Evolutionary conservation across 352 stramenopile genomes (phyloP).

Genomic region (Phytophthora sansomeana): DNA sequence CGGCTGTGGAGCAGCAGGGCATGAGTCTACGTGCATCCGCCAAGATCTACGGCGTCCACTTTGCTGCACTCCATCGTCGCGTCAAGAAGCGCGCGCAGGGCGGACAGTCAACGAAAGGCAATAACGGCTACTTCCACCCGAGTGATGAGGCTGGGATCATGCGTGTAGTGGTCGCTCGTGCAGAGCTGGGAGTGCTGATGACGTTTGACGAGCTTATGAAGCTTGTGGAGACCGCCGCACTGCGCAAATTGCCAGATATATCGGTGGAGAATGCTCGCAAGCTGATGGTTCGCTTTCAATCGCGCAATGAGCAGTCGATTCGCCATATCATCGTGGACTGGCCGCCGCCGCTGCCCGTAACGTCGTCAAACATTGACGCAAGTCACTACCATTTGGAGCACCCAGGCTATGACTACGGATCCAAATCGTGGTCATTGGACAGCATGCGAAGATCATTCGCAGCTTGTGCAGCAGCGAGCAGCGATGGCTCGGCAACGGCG

Average conservation of each 20-base stretch:
- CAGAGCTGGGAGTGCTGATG: constrained; percentile 71
- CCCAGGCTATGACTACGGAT: constrained; percentile 24
- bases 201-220: constrained; percentile 70
- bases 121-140: constrained; percentile 49
- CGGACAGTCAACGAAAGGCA: constrained; percentile 14
- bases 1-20: constrained; percentile 58
- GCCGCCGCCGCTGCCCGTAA: constrained; percentile 31
- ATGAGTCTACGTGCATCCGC: constrained; percentile 65
- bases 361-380: background rate
- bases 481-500: constrained; percentile 2
- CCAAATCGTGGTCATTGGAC: background rate
- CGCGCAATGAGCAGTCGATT: constrained; percentile 59
- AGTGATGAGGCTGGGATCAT: constrained; percentile 68
- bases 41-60: constrained; percentile 63
- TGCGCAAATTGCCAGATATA: constrained; percentile 70
- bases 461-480: background rate
- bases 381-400: constrained; percentile 29
- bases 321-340: constrained; percentile 59
- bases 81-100: constrained; percentile 63
- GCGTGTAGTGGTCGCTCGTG: constrained; percentile 60
- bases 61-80: constrained; percentile 60
- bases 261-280: constrained; percentile 63
- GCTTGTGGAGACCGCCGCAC: constrained; percentile 55
- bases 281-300: constrained; percentile 56
- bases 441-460: constrained; percentile 3